These are phyloP conservation scores for Fusarium duplospermum DNA, from an alignment of 2,329 filamentous ascomycete genomes.

Conservation along the genomic window DNA sequence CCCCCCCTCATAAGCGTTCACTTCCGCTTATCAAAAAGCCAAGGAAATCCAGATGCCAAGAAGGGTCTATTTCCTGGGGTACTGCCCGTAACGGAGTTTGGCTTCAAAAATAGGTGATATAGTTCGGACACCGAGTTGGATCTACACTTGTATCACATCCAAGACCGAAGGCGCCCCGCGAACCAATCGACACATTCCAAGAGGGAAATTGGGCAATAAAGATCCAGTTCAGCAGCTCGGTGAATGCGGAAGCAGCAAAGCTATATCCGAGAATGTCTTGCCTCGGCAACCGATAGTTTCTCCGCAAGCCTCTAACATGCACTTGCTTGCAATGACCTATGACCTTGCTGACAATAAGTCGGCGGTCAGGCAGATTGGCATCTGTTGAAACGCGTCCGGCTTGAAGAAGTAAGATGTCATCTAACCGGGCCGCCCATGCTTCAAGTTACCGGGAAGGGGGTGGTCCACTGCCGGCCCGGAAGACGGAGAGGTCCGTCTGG, in stretches of 20 bases:
- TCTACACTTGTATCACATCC: neutral
- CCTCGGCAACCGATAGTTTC: conserved; percentile 8
- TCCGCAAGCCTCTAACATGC: neutral
- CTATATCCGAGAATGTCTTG: conserved; percentile 4
- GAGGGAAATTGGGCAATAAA: neutral
- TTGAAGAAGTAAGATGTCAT: conserved; percentile 5
- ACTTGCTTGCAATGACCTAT: neutral
- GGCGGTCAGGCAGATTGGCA: neutral
- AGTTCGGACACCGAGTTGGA: neutral
- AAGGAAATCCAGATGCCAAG: neutral
- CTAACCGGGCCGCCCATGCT: conserved; percentile 22
- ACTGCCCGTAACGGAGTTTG: neutral
- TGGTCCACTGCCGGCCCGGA: conserved; percentile 17
- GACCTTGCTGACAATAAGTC: neutral
- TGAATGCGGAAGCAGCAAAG: neutral
- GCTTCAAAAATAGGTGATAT: neutral
- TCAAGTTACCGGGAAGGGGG: conserved; percentile 4
- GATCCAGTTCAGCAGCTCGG: neutral
- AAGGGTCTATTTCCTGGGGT: neutral
- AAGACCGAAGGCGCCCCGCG: neutral
- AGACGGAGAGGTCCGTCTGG: conserved; percentile 9
- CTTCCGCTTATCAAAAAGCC: neutral
- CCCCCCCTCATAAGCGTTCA: neutral
- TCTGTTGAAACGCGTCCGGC: conserved; percentile 3
- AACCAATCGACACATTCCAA: neutral